Percentiles rank a stretch among this genome's conserved stretches.
phyloP scores from a whole-genome alignment of 192 early-diverging fungal genomes.

The Backusella circina region DNA sequence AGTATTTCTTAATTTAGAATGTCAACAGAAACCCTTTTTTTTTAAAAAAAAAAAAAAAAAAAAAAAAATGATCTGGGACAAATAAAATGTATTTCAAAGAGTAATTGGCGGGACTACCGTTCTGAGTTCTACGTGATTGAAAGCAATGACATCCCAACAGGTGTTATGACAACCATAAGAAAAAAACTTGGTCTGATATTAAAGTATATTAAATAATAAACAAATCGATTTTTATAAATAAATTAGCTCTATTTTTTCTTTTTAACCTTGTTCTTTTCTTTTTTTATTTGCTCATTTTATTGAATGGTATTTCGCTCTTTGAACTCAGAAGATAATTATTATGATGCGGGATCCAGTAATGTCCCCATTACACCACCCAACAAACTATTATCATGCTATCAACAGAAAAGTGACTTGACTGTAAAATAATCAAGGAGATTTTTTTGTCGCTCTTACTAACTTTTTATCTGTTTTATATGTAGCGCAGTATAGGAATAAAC shows the following conservation, averaged over 20 bases:
- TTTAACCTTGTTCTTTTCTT: background rate
- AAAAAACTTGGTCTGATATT: background rate
- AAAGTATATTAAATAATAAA: constrained; percentile 6
- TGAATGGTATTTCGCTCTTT: background rate
- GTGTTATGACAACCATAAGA: background rate
- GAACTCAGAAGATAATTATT: background rate
- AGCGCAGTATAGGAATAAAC: background rate
- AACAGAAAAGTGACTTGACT: background rate
- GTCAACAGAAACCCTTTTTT: background rate
- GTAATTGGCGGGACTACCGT: background rate
- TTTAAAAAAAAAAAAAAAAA: too few species aligned
- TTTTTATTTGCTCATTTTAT: background rate
- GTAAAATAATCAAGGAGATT: background rate
- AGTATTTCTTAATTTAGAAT: background rate
- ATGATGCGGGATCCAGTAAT: background rate
- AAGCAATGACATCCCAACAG: background rate
- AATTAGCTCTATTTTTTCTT: background rate
- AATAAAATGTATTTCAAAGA: background rate
- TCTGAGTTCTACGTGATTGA: background rate
- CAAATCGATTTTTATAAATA: background rate
- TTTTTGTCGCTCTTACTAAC: background rate
- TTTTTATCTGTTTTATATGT: background rate
- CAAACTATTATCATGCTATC: background rate
- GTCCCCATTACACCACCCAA: background rate
- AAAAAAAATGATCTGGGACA: background rate